Evolutionary conservation across 139 green algal species (phyloP).

Genomic region (Penium margaritaceum): DNA sequence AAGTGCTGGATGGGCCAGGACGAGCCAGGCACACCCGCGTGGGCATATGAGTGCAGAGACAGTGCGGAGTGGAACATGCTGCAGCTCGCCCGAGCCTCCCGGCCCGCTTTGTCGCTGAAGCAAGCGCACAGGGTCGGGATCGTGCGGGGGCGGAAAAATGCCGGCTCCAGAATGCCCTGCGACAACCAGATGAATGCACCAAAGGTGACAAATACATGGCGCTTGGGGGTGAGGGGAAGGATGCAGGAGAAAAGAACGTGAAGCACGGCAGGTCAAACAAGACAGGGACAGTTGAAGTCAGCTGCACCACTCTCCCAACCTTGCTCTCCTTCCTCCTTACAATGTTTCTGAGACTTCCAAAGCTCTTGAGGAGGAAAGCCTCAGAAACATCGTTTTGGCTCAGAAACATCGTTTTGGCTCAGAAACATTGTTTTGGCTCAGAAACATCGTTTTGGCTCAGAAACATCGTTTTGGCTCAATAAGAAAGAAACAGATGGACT

Average conservation of each 20-base stretch:
- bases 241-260: neutral
- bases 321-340: too few relatives aligned
- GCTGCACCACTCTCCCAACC: too few relatives aligned
- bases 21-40: neutral
- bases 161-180: constrained; percentile 18
- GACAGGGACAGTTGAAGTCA: too few relatives aligned
- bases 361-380: too few relatives aligned
- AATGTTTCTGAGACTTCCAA: too few relatives aligned
- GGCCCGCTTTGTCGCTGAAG: constrained; percentile 1
- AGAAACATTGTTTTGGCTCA: too few relatives aligned
- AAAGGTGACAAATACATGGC: too few relatives aligned
- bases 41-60: too few relatives aligned
- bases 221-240: neutral
- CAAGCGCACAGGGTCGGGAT: constrained; percentile 3
- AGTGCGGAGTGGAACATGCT: neutral
- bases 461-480: neutral
- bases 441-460: neutral
- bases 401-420: too few relatives aligned
- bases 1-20: neutral
- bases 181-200: neutral
- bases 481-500: neutral
- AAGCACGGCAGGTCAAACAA: too few relatives aligned
- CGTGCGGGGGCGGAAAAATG: constrained; percentile 5
- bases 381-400: too few relatives aligned
- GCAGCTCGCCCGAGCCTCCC: neutral